Evolutionary conservation across 176 grass and related monocot species (phyloP).

Genomic region (Paspalum vaginatum): DNA sequence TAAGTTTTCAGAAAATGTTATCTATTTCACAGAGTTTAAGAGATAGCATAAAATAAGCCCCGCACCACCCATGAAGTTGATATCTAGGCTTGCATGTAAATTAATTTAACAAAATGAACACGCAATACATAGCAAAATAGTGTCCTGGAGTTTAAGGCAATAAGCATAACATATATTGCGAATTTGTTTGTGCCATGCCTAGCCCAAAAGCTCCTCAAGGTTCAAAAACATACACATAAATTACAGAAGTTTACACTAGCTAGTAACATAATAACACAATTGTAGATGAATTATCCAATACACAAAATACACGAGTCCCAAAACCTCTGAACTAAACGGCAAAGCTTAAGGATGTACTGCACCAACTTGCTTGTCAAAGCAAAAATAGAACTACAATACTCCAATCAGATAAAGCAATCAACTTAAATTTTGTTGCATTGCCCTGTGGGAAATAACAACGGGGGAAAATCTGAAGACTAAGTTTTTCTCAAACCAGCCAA

Average conservation of each 20-base stretch:
- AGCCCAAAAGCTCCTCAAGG: conserved; percentile 69
- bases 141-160: conserved; percentile 19
- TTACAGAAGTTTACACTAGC: not conserved
- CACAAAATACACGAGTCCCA: too few species aligned
- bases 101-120: conserved; percentile 38
- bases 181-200: conserved; percentile 88
- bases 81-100: conserved; percentile 44
- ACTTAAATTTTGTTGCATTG: not conserved
- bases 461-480: not conserved
- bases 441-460: not conserved
- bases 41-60: not conserved
- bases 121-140: conserved; percentile 32
- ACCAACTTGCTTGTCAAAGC: not conserved
- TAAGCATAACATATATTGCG: conserved; percentile 58
- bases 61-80: conserved; percentile 30
- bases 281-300: not conserved
- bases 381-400: not conserved
- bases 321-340: too few species aligned
- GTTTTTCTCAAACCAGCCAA: too few species aligned
- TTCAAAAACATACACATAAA: not conserved
- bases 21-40: conserved; percentile 17
- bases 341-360: not conserved
- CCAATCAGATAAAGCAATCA: conserved; percentile 18
- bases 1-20: not conserved
- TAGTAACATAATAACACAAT: not conserved